Evolutionary conservation across 208 protist species (phyloP).

Genomic region (Trypanosoma grayi): DNA sequence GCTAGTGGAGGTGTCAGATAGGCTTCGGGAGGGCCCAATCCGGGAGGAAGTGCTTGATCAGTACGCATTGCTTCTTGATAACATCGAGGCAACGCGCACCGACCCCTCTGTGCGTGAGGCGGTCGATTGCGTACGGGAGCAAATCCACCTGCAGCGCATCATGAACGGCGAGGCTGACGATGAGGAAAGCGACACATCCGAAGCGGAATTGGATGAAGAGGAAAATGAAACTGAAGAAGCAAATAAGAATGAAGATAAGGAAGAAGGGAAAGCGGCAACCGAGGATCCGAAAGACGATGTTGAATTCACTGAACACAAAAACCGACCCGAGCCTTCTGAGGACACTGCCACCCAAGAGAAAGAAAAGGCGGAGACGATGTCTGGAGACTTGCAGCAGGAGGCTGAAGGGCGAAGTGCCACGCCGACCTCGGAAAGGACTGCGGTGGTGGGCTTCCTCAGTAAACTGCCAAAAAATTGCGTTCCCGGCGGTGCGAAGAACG

Average conservation of each 20-base stretch:
- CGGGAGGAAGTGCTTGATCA: slow-evolving; percentile 43
- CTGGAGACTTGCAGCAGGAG: background rate
- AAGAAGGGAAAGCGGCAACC: slow-evolving; percentile 13
- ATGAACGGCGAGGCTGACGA: slow-evolving; percentile 5
- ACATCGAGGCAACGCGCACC: slow-evolving; percentile 12
- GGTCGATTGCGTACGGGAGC: slow-evolving; percentile 44
- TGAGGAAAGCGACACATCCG: slow-evolving; percentile 1
- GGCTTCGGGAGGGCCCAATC: slow-evolving; percentile 40
- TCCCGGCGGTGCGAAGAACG: slow-evolving; percentile 17
- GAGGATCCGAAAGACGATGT: slow-evolving; percentile 32
- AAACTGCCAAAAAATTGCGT: slow-evolving; percentile 2
- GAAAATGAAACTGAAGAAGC: background rate
- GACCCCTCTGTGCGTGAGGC: slow-evolving; percentile 28
- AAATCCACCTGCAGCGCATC: slow-evolving; percentile 51
- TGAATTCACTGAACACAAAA: slow-evolving; percentile 2
- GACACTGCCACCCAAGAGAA: background rate
- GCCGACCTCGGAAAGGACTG: background rate
- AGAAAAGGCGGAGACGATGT: background rate
- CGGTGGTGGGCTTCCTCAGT: background rate
- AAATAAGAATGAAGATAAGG: slow-evolving; percentile 2
- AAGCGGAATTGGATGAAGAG: slow-evolving; percentile 18
- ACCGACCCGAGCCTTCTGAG: background rate
- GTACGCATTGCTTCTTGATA: slow-evolving; percentile 33
- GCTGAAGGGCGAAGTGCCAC: background rate
- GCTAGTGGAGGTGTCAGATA: slow-evolving; percentile 54